A percentile compares a stretch with the other conserved stretches of the same genome.
These are phyloP conservation scores for Gentiana macrophylla DNA, from an alignment of 257 asterid species.

Conservation along the genomic window DNA sequence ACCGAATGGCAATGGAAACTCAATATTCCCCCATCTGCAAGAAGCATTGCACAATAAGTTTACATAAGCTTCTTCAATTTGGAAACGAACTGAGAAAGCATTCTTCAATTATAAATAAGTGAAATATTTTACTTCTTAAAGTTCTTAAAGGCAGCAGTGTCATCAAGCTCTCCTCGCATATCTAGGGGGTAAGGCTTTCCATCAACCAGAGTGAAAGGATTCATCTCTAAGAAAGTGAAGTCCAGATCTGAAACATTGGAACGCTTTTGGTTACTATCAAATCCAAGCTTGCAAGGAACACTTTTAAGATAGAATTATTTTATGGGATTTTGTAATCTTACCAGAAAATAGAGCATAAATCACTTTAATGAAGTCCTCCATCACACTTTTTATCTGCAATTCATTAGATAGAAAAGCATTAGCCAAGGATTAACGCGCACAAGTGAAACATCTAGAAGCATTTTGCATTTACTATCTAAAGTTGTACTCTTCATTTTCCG, in stretches of 20 bases:
- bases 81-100: not conserved
- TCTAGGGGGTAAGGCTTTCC: constrained; percentile 94
- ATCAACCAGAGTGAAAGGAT: constrained; percentile 81
- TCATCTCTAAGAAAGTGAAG: constrained; percentile 95
- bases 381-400: constrained; percentile 60
- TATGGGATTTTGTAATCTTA: constrained; percentile 14
- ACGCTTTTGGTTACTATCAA: constrained; percentile 8
- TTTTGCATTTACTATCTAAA: too few species aligned
- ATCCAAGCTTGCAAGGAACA: constrained; percentile 7
- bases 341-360: constrained; percentile 55
- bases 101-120: not conserved
- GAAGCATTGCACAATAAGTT: constrained; percentile 5
- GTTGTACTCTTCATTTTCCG: too few species aligned
- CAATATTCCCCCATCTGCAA: constrained; percentile 81
- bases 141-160: constrained; percentile 94
- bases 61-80: not conserved
- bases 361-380: constrained; percentile 70
- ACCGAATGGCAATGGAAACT: constrained; percentile 94
- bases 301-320: not conserved
- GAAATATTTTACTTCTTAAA: constrained; percentile 59
- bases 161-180: constrained; percentile 98
- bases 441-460: too few species aligned
- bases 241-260: constrained; percentile 55
- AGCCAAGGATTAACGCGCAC: not conserved
- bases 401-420: constrained; percentile 7